phyloP scores from a whole-genome alignment of 345 rosid genomes.

The Populus euphratica region DNA sequence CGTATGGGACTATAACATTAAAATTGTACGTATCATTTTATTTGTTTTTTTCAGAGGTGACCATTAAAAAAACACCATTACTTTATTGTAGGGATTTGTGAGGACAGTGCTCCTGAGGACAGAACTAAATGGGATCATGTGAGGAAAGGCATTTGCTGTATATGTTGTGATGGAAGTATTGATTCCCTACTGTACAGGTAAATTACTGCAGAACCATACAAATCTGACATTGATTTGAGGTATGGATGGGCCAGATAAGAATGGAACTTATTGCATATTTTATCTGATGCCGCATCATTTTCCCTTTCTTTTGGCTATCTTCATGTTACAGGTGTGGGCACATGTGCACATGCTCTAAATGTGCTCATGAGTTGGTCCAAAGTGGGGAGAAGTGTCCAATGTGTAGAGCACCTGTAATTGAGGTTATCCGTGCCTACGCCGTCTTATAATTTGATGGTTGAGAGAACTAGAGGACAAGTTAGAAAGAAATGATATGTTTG shows the following conservation, averaged over 20 bases:
- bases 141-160: slow-evolving; percentile 79
- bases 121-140: slow-evolving; percentile 70
- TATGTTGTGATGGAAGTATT: slow-evolving; percentile 61
- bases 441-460: slow-evolving; percentile 34
- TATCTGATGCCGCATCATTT: background rate
- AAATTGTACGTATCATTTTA: background rate
- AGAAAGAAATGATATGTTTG: background rate
- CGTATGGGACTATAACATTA: background rate
- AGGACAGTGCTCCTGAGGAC: slow-evolving; percentile 31
- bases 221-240: background rate
- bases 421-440: slow-evolving; percentile 84
- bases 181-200: slow-evolving; percentile 88
- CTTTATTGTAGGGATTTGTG: slow-evolving; percentile 44
- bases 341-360: slow-evolving; percentile 84
- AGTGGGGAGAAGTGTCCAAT: slow-evolving; percentile 87
- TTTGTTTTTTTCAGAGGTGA: slow-evolving; percentile 5
- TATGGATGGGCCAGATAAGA: background rate
- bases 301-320: background rate
- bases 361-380: slow-evolving; percentile 72
- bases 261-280: background rate
- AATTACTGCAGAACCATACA: background rate
- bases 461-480: background rate
- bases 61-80: background rate
- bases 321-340: slow-evolving; percentile 79
- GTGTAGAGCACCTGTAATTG: slow-evolving; percentile 82